Percentiles rank a stretch among this genome's conserved stretches.
Evolutionary conservation across 805 yeast species (phyloP).

Genomic region (Diddensiella santjacobensis): DNA sequence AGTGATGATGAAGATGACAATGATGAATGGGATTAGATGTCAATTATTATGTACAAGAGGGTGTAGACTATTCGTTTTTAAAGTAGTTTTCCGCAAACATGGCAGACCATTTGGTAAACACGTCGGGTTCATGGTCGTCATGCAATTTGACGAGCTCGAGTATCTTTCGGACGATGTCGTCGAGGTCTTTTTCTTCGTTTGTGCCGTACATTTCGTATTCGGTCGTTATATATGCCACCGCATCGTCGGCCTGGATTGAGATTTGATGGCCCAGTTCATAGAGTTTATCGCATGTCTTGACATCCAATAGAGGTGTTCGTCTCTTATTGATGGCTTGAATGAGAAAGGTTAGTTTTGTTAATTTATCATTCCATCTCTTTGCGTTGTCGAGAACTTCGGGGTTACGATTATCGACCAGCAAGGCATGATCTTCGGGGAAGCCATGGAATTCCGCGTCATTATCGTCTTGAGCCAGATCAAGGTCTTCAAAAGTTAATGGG

Average conservation of each 20-base stretch:
- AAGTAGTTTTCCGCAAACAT: slow-evolving; percentile 11
- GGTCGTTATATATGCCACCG: slow-evolving; percentile 47
- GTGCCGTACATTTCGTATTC: background rate
- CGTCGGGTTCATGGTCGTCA: slow-evolving; percentile 36
- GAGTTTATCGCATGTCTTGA: slow-evolving; percentile 46
- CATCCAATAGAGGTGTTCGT: slow-evolving; percentile 32
- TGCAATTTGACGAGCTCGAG: slow-evolving; percentile 22
- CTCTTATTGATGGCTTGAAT: slow-evolving; percentile 52
- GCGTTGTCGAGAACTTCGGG: slow-evolving; percentile 37
- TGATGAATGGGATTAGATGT: slow-evolving; percentile 53
- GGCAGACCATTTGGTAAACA: slow-evolving; percentile 15
- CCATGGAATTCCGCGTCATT: slow-evolving; percentile 3
- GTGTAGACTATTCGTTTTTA: background rate
- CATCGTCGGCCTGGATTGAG: slow-evolving; percentile 61
- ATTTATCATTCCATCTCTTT: slow-evolving; percentile 47
- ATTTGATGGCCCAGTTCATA: slow-evolving; percentile 43
- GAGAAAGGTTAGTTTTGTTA: slow-evolving; percentile 55
- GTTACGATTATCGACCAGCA: slow-evolving; percentile 25
- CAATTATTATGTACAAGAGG: background rate
- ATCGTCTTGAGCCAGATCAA: slow-evolving; percentile 25
- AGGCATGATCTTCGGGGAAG: slow-evolving; percentile 20
- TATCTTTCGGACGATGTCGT: slow-evolving; percentile 6
- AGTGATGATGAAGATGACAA: slow-evolving; percentile 84
- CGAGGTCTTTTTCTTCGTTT: background rate
- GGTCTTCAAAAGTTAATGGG: slow-evolving; percentile 42